phyloP scores from a whole-genome alignment of 805 yeast species.

The Teunomyces panamensis region DNA sequence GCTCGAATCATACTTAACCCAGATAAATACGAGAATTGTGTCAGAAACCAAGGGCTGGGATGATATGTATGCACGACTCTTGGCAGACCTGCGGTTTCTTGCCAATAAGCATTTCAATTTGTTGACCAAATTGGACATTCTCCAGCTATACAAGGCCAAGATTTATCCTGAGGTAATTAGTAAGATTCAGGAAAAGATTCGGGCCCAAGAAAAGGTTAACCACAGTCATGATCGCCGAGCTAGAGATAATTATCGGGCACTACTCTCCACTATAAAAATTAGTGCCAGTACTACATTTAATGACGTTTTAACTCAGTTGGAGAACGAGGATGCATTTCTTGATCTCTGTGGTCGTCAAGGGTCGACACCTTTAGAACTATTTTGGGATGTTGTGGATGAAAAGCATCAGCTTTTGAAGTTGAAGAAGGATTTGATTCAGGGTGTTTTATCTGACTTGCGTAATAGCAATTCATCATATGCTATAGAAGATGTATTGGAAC shows the following conservation, averaged over 20 bases:
- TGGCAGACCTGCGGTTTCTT: slow-evolving; percentile 49
- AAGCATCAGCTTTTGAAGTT: slow-evolving; percentile 54
- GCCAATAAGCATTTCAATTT: slow-evolving; percentile 55
- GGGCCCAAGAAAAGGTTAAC: slow-evolving; percentile 33
- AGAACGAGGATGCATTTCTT: slow-evolving; percentile 55
- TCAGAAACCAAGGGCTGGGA: slow-evolving; percentile 36
- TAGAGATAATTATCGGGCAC: slow-evolving; percentile 53
- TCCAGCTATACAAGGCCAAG: slow-evolving; percentile 47
- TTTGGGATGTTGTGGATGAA: slow-evolving; percentile 70
- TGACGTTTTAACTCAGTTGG: slow-evolving; percentile 49
- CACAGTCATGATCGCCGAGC: slow-evolving; percentile 62
- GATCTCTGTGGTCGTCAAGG: slow-evolving; percentile 73
- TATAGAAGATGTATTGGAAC: slow-evolving; percentile 11
- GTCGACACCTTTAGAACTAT: slow-evolving; percentile 72
- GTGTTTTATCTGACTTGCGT: slow-evolving; percentile 38
- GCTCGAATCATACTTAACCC: slow-evolving; percentile 48
- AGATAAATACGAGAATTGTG: slow-evolving; percentile 28
- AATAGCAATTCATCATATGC: slow-evolving; percentile 10
- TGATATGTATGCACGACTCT: slow-evolving; percentile 30
- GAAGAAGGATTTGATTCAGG: slow-evolving; percentile 58
- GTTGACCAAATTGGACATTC: slow-evolving; percentile 58
- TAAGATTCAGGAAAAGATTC: slow-evolving; percentile 19
- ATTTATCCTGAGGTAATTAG: slow-evolving; percentile 27
- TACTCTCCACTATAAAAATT: slow-evolving; percentile 44
- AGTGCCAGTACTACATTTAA: slow-evolving; percentile 58